Percentiles rank a stretch among this genome's conserved stretches.
Evolutionary conservation across 768 basidiomycete genomes (phyloP).

Genomic region (Amanita thiersii): DNA sequence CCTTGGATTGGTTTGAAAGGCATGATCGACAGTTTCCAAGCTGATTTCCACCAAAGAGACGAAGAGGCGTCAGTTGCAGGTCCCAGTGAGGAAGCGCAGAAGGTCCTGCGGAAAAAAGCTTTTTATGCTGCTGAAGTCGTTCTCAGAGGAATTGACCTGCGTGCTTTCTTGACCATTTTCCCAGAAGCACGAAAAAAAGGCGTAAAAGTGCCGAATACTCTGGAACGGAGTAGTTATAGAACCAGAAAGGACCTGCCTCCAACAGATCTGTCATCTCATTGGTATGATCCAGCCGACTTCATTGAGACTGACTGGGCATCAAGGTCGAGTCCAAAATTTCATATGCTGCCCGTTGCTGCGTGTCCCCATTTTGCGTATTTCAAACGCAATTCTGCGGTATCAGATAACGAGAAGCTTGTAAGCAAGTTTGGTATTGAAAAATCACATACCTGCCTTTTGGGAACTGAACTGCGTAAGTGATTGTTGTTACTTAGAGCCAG

Average conservation of each 20-base stretch:
- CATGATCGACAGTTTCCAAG: conserved; percentile 71
- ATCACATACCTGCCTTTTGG: conserved; percentile 76
- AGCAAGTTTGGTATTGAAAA: conserved; percentile 85
- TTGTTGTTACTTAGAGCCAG: neutral
- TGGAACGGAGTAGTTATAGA: conserved; percentile 40
- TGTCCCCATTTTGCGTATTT: conserved; percentile 84
- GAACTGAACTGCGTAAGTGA: conserved; percentile 57
- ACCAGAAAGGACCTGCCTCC: conserved; percentile 35
- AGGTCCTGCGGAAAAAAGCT: conserved; percentile 64
- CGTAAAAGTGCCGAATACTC: conserved; percentile 39
- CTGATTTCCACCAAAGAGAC: conserved; percentile 88
- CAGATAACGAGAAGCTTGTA: conserved; percentile 30
- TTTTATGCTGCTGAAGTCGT: conserved; percentile 87
- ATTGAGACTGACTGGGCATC: conserved; percentile 68
- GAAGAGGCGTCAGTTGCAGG: conserved; percentile 65
- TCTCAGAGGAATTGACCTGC: conserved; percentile 67
- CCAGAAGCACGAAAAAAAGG: conserved; percentile 58
- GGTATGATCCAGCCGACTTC: conserved; percentile 80
- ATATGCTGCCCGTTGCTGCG: conserved; percentile 62
- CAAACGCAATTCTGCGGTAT: conserved; percentile 44
- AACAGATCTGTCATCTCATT: conserved; percentile 40
- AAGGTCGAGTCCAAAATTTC: conserved; percentile 45
- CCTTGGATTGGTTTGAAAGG: conserved; percentile 84
- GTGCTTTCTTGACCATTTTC: conserved; percentile 74
- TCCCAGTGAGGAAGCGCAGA: conserved; percentile 46